These are phyloP conservation scores for Trichothecium roseum DNA, from an alignment of 2,329 filamentous ascomycete genomes.

Conservation along the genomic window DNA sequence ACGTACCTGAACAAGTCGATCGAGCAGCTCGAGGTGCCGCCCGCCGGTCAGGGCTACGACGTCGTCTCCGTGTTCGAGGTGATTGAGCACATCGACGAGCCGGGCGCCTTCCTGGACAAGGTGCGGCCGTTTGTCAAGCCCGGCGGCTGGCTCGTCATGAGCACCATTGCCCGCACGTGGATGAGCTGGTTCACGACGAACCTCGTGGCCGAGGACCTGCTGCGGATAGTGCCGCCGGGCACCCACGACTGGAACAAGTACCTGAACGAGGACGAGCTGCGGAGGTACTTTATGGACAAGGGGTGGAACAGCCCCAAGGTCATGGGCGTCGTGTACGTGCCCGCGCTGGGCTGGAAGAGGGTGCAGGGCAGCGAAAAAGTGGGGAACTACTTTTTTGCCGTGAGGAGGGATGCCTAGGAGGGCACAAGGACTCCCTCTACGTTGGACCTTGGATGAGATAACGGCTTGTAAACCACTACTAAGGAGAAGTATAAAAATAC, in stretches of 20 bases:
- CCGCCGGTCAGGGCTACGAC: slow-evolving; percentile 49
- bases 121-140: slow-evolving; percentile 71
- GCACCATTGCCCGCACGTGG: slow-evolving; percentile 85
- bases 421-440: too few relatives aligned
- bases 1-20: slow-evolving; percentile 68
- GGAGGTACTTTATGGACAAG: slow-evolving; percentile 39
- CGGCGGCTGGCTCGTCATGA: slow-evolving; percentile 86
- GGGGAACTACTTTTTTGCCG: slow-evolving; percentile 94
- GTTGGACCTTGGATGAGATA: too few relatives aligned
- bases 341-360: slow-evolving; percentile 81
- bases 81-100: slow-evolving; percentile 78
- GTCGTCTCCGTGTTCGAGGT: slow-evolving; percentile 88
- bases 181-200: slow-evolving; percentile 89
- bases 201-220: slow-evolving; percentile 76
- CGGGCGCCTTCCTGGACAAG: slow-evolving; percentile 60
- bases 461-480: too few relatives aligned
- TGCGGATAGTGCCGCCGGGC: slow-evolving; percentile 79
- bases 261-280: slow-evolving; percentile 74
- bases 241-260: slow-evolving; percentile 98
- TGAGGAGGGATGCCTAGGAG: slow-evolving; percentile 49
- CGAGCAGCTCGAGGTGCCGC: slow-evolving; percentile 50
- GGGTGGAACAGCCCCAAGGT: slow-evolving; percentile 51
- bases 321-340: slow-evolving; percentile 83
- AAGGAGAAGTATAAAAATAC: too few relatives aligned
- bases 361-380: slow-evolving; percentile 71